Base-by-base conservation (phyloP, 768 basidiomycete species). In the Stropharia rugosoannulata region DNA sequence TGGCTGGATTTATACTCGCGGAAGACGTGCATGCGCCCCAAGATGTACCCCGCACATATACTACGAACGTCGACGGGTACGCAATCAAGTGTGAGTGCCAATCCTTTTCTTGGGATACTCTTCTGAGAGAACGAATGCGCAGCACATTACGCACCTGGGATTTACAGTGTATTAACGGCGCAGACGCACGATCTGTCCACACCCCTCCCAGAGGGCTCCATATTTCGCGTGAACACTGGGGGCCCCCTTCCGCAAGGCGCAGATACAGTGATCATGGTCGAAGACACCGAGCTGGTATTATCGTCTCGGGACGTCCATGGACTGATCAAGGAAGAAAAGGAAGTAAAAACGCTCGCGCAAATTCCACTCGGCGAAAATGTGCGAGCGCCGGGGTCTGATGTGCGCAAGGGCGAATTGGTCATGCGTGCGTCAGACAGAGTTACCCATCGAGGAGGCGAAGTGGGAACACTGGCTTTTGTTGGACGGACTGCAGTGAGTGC, bases 1-100 rank as follows among this genome's bases (percentile, higher is more conserved):
- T 96, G n/a, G 70, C 76, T 22, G 92, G 89, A 0, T 76, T 85
- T 59, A 77, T 93, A 19, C 77, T 95, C 1, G 90, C 90, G 0
- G 85, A 92, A 66, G 84, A 91, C 54, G 83, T 95, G 3, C 72
- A 76, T 57, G 85, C 91, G 4, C 73, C 82, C 1, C 75, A 80
- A 32, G 74, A 90, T 62, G 79, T 90, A 0, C 93, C 93, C 2
- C 66, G 68, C 3, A 79, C 79, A 1, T 68, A 75, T 15, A 91
- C 90, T 1, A 93, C 93, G 5, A 95, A 84, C 60, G 92, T 93
- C 10, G 93, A 95, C 67, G 93, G 93, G 0, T 96, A 96, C 65
- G 93, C 93, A 4, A 69, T 95, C 1, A 76, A 82, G 56, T 84
- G 90, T 90, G 63, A 58, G 81, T 59, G 3, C 19, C n/a, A 36